Base-by-base conservation (phyloP, 306 rosid genomes). In the Cucurbita pepo region DNA sequence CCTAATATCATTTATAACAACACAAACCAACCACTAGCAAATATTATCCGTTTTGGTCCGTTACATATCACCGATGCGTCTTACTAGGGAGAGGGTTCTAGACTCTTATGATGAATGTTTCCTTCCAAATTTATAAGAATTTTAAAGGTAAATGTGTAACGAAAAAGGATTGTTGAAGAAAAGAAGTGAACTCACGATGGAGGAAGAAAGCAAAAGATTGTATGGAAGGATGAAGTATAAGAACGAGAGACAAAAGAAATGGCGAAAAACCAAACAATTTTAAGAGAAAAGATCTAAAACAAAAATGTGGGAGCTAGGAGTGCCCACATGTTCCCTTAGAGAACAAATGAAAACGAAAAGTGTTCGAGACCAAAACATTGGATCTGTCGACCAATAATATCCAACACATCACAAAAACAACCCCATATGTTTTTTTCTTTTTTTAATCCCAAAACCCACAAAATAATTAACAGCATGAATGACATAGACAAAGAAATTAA, bases 241-340 rank as follows among this genome's bases (percentile, higher is more conserved):
- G 34, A 30, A 30, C 0, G 34, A 2, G 34, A 30, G 34, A 41
- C 15, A 63, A 63, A 41, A 44, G 70, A 15, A n/a, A 37, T 62
- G 48, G 25, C 7, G 7, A 61, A 61, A 37, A 62, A 30, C 18
- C 65, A 60, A 14, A 36, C 45, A 45, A 18, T 13, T 13, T 6
- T 37, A 62, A 62, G n/a, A 38, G 7, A 64, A 64, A 19, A 19
- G 25, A 48, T 48, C 14, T 4, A 50, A 13, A 16, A 15, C 15
- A 62, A 19, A 61, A 65, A 43, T 54, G 52, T 75, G 72, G 83
- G 76, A 75, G 80, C 71, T 62, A 55, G 76, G 76, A 79, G 88
- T 66, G 77, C 81, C 86, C 84, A 85, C 88, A 77, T 82, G 88
- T 85, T 78, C 78, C 82, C 72, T 75, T 55, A n/a, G 77, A 76